These are phyloP conservation scores for Colletotrichum euphorbiae DNA, from an alignment of 2,329 filamentous ascomycete genomes.

Conservation along the genomic window DNA sequence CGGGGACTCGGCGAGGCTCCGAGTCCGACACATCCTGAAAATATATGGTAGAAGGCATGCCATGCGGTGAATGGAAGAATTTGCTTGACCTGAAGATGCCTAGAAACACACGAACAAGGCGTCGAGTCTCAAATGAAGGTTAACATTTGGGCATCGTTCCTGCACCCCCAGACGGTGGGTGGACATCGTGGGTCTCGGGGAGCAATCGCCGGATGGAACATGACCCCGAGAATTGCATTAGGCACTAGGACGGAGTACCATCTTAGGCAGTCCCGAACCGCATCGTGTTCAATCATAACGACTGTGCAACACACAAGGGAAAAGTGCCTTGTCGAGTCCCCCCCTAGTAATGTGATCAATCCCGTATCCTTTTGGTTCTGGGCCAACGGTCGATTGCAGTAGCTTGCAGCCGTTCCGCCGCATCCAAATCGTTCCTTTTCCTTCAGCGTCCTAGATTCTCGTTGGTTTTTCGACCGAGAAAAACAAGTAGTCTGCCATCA, in stretches of 20 bases:
- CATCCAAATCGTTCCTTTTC: constrained; percentile 18
- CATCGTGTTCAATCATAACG: no score
- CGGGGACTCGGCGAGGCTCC: no score
- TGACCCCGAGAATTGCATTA: constrained; percentile 27
- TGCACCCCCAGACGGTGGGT: constrained; percentile 18
- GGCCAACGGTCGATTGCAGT: background rate
- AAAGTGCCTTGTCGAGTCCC: background rate
- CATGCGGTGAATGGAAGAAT: no score
- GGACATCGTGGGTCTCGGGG: constrained; percentile 12
- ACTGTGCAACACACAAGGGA: background rate
- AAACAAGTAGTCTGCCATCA: constrained; percentile 7
- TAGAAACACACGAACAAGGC: no score
- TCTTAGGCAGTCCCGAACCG: constrained; percentile 16
- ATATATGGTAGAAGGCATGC: no score
- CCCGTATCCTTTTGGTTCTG: background rate
- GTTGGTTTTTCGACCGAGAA: background rate
- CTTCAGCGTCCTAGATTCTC: background rate
- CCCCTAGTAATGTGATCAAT: background rate
- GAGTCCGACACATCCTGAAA: no score
- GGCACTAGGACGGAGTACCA: background rate
- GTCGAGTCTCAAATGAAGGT: background rate
- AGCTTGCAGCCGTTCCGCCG: background rate
- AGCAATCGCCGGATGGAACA: constrained; percentile 19
- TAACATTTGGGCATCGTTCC: background rate
- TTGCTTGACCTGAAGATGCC: no score